Evolutionary conservation across 139 green algal genomes (phyloP).

Genomic region (Chlamydomonas asymmetrica): DNA sequence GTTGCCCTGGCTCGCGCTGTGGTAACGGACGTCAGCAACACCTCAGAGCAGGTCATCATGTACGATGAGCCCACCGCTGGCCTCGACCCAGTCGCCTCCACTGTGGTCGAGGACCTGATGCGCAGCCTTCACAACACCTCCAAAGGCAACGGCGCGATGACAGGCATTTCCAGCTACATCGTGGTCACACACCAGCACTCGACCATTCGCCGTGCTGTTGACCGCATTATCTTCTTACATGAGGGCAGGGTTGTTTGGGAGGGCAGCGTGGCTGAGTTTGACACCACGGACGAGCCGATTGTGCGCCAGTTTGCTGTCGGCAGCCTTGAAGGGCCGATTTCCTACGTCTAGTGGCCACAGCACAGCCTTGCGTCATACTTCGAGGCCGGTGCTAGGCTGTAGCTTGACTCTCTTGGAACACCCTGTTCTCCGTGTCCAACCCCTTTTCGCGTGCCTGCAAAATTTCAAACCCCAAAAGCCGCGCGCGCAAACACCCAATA

Average conservation of each 20-base stretch:
- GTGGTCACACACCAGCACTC: conserved; percentile 99
- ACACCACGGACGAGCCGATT: conserved; percentile 90
- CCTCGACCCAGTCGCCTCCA: conserved; percentile 96
- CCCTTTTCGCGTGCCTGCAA: too few relatives aligned
- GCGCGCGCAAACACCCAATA: too few relatives aligned
- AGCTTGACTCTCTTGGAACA: neutral
- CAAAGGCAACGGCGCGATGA: conserved; percentile 9
- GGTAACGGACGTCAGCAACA: conserved; percentile 36
- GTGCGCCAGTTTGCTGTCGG: conserved; percentile 94
- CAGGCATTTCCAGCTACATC: conserved; percentile 90
- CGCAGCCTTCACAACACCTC: conserved; percentile 72
- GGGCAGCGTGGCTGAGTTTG: conserved; percentile 88
- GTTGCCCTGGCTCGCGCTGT: conserved; percentile 86
- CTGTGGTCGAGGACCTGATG: conserved; percentile 97
- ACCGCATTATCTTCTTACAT: conserved; percentile 96
- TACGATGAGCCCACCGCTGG: conserved; percentile 99
- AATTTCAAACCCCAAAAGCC: too few relatives aligned
- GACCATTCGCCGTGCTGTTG: conserved; percentile 93
- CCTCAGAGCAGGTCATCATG: conserved; percentile 89
- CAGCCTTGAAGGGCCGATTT: conserved; percentile 85
- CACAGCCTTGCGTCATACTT: too few relatives aligned
- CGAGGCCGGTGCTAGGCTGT: too few relatives aligned
- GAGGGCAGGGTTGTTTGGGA: conserved; percentile 95
- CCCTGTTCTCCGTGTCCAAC: neutral
- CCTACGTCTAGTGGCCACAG: conserved; percentile 86